Conservation (phyloP, 140 eudicot species). For the Cichorium intybus region DNA sequence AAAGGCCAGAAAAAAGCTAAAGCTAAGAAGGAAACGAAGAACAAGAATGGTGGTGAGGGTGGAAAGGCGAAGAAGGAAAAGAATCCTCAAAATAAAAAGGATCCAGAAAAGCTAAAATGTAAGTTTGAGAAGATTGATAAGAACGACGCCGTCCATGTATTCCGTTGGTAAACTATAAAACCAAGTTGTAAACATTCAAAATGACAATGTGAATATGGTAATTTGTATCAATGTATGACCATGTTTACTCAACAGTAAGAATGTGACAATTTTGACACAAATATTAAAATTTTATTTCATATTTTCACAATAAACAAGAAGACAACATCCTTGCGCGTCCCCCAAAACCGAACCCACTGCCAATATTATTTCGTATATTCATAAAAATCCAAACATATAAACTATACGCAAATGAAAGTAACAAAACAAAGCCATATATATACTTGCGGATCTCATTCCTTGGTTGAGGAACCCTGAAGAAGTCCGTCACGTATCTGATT, state of each 20-base stretch:
- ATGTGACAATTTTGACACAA: no score
- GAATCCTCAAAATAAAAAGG: conserved; percentile 48
- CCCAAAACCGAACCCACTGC: background rate
- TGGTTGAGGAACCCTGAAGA: conserved; percentile 37
- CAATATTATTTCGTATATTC: background rate
- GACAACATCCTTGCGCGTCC: background rate
- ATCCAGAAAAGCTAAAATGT: conserved; percentile 34
- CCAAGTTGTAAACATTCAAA: background rate
- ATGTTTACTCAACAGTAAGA: no score
- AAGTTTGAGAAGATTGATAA: background rate
- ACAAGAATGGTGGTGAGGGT: conserved; percentile 20
- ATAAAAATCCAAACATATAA: background rate
- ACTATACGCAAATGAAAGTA: background rate
- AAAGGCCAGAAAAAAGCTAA: conserved; percentile 28
- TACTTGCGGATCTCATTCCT: background rate
- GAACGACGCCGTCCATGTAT: background rate
- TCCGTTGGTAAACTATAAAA: background rate
- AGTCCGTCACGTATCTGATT: conserved; percentile 62
- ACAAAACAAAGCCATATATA: background rate
- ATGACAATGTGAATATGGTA: background rate
- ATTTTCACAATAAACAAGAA: background rate
- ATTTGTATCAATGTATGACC: background rate
- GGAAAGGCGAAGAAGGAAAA: conserved; percentile 45
- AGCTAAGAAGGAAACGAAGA: conserved; percentile 30
- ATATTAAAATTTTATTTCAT: background rate